These are phyloP conservation scores for Flaveria ramosissima DNA, from an alignment of 129 eudicot species.

Conservation along the genomic window DNA sequence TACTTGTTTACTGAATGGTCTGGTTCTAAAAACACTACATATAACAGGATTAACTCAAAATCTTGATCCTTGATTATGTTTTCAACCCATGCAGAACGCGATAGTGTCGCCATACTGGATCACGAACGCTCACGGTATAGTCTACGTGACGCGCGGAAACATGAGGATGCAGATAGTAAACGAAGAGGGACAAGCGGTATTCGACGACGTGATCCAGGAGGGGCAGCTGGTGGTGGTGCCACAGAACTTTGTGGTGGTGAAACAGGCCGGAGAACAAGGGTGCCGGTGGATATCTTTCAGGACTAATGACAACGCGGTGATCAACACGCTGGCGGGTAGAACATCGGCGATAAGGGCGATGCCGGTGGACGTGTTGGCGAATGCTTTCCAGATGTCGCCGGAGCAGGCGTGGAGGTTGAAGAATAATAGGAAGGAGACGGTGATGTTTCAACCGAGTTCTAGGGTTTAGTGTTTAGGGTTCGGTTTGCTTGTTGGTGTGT, in stretches of 20 bases:
- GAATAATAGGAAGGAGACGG: conserved; percentile 48
- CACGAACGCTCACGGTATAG: conserved; percentile 56
- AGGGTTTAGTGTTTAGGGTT: neutral
- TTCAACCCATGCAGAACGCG: conserved; percentile 54
- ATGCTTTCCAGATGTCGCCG: conserved; percentile 47
- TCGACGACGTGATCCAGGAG: conserved; percentile 44
- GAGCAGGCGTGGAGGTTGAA: conserved; percentile 59
- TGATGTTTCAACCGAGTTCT: conserved; percentile 31
- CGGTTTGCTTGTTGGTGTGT: no score
- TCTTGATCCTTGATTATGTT: neutral
- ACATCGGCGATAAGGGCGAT: conserved; percentile 49
- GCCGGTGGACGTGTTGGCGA: conserved; percentile 53
- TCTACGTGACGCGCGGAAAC: conserved; percentile 52
- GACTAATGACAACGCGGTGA: conserved; percentile 77
- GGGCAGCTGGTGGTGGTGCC: conserved; percentile 76
- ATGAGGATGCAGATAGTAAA: conserved; percentile 65
- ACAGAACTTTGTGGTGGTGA: conserved; percentile 65
- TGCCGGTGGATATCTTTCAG: conserved; percentile 74
- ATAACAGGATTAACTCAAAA: neutral
- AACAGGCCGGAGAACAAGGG: conserved; percentile 62
- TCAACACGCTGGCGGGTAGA: conserved; percentile 63
- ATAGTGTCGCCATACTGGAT: conserved; percentile 75
- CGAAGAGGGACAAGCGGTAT: conserved; percentile 57
- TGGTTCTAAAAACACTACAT: no score
- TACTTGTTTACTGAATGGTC: neutral